Conservation (phyloP, 768 basidiomycete genomes). For the Lanmaoa rubissima region DNA sequence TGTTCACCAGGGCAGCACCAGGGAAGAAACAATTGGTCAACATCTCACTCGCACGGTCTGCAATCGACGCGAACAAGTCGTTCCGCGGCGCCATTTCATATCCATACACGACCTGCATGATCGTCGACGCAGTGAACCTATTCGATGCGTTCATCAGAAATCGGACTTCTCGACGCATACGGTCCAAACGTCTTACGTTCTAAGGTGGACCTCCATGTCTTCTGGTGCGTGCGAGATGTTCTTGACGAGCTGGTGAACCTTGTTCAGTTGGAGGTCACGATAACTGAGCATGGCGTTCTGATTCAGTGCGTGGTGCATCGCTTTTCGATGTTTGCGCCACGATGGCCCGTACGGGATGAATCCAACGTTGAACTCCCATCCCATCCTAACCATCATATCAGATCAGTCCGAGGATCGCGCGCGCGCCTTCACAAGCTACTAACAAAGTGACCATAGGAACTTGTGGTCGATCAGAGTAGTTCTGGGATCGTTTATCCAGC, state of each 20-base stretch:
- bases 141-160: background rate
- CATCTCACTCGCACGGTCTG: conserved; percentile 31
- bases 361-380: conserved; percentile 40
- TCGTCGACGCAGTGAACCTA: conserved; percentile 32
- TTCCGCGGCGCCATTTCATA: conserved; percentile 32
- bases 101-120: conserved; percentile 35
- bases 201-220: conserved; percentile 25
- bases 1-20: conserved; percentile 26
- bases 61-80: conserved; percentile 32
- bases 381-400: conserved; percentile 24
- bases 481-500: conserved; percentile 29
- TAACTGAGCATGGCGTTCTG: conserved; percentile 32
- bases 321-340: conserved; percentile 39
- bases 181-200: conserved; percentile 8
- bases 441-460: conserved; percentile 25
- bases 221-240: conserved; percentile 29
- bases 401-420: background rate
- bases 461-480: conserved; percentile 28
- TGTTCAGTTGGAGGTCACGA: conserved; percentile 31
- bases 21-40: conserved; percentile 24
- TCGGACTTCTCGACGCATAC: background rate
- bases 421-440: conserved; percentile 1
- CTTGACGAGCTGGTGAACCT: conserved; percentile 31
- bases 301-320: conserved; percentile 38
- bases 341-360: conserved; percentile 35